Evolutionary conservation across 805 yeast genomes (phyloP), one percentile per base, ranked within the genome.

Genomic region (Barnettozyma vustinii): DNA sequence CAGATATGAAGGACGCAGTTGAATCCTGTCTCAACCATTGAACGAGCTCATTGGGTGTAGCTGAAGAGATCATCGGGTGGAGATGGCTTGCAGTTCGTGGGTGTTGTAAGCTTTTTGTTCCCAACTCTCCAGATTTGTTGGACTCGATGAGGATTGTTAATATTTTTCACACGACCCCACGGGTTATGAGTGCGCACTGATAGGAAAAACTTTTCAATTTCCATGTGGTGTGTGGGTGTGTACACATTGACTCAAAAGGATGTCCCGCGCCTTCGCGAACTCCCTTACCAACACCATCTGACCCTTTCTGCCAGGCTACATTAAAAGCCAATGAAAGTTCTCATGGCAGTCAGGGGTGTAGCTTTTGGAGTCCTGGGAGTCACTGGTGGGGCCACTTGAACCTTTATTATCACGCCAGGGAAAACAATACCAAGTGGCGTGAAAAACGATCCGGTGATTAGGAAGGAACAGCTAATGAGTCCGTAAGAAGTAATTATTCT

Each of bases 1-100:
- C 95, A 6, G 87, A 76, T 9, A 84, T 50, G 36, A 86, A 74
- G 4, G 90, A 80, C 2, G 89, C 74, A 30, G 77, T 76, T 16
- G 82, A 74, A 47, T 81, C 86, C 19, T 66, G 64, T 50, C 74
- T 74, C 3, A 66, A 27, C 55, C 55, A 52, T 23, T 48, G 51
- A 2, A 48, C 51, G 9, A 48, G 42, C 35, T 48, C 51, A 41
- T 48, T 48, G 10, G 49, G 49, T 9, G 39, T 44, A 18, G 32
- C 49, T 10, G 47, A 26, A 13, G 41, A 37, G 21, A 21, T 16
- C 42, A 39, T 39, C 42, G 23, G 7, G 26, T 39, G 18, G 7
- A 36, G 15, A 36, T 18, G 16, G 12, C 4, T 12, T 15, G 33
- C n/a, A 12, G 16, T 5, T 15, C 12, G 9, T 12, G 33, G 33